These are phyloP conservation scores for Coleophoma eucalyptorum DNA, from an alignment of 2,329 filamentous ascomycete genomes.

Conservation along the genomic window DNA sequence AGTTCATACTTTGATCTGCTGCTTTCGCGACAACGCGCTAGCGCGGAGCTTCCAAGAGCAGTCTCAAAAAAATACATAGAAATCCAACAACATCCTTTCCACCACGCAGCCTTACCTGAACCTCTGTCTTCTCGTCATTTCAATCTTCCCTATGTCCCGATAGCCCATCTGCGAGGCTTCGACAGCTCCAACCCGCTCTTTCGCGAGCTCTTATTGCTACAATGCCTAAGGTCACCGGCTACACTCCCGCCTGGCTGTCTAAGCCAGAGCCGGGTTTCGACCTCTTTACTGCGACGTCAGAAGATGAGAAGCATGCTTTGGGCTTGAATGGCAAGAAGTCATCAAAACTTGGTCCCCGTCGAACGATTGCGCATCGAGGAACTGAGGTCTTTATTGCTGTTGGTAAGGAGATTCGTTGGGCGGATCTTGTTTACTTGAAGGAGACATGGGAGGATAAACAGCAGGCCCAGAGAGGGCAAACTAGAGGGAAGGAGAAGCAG, in stretches of 20 bases:
- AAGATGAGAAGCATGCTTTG: constrained; percentile 5
- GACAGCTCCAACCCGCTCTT: constrained; percentile 5
- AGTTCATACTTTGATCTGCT: not conserved
- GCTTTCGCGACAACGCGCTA: constrained; percentile 15
- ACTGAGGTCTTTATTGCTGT: constrained; percentile 87
- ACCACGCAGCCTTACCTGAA: not conserved
- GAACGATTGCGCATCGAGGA: constrained; percentile 75
- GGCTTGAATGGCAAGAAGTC: constrained; percentile 35
- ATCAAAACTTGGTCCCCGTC: constrained; percentile 43
- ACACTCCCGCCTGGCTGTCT: constrained; percentile 84
- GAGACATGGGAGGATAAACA: constrained; percentile 46
- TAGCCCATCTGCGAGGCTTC: not conserved
- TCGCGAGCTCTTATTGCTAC: constrained; percentile 19
- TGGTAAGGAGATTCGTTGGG: constrained; percentile 89
- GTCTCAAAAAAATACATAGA: constrained; percentile 12
- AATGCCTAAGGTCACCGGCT: constrained; percentile 85
- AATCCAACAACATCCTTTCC: constrained; percentile 9
- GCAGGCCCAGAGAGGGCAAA: constrained; percentile 14
- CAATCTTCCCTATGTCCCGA: not conserved
- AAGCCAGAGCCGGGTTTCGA: constrained; percentile 72
- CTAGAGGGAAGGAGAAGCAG: constrained; percentile 11
- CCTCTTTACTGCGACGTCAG: constrained; percentile 58
- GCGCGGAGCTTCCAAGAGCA: constrained; percentile 10
- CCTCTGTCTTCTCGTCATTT: not conserved
- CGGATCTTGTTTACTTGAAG: constrained; percentile 77